phyloP scores from a whole-genome alignment of 805 yeast species.

The Myxozyma sirexii region DNA sequence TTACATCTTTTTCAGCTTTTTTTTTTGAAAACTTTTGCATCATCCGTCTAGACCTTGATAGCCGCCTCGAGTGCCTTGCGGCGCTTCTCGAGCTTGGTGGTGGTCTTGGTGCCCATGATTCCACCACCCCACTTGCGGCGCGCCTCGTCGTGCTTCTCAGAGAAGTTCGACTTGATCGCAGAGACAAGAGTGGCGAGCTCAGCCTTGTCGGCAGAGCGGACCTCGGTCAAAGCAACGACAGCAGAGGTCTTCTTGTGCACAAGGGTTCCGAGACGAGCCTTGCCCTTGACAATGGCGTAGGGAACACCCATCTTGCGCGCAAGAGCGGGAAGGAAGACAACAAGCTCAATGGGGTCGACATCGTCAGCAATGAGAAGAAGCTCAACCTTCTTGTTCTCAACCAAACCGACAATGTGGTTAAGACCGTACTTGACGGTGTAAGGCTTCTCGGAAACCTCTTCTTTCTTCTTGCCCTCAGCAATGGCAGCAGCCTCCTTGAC shows the following conservation, averaged over 20 bases:
- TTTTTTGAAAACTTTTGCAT: neutral
- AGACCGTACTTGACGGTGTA: conserved; percentile 96
- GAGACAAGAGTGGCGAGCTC: conserved; percentile 90
- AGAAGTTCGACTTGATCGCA: conserved; percentile 90
- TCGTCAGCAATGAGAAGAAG: conserved; percentile 97
- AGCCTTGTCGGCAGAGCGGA: conserved; percentile 90
- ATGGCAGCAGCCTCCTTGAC: conserved; percentile 98
- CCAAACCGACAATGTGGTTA: conserved; percentile 95
- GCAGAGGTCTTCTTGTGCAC: conserved; percentile 98
- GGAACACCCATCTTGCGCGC: conserved; percentile 99
- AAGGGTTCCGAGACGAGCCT: conserved; percentile 96
- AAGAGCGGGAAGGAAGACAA: conserved; percentile 95
- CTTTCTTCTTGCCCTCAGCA: conserved; percentile 96
- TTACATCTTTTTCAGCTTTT: conserved; percentile 4
- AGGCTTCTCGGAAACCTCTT: conserved; percentile 96
- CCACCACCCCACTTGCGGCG: conserved; percentile 99
- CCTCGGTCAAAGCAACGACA: conserved; percentile 96
- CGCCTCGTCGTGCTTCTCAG: conserved; percentile 89
- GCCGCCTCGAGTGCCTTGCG: conserved; percentile 56
- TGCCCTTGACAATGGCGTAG: conserved; percentile 97
- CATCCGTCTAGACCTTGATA: conserved; percentile 27
- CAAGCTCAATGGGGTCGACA: conserved; percentile 98
- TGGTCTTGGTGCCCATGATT: conserved; percentile 92
- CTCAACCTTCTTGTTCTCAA: conserved; percentile 98
- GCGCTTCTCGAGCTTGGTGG: conserved; percentile 78